Conservation (phyloP, 148 eudicot genomes). For the Agrostemma githago region DNA sequence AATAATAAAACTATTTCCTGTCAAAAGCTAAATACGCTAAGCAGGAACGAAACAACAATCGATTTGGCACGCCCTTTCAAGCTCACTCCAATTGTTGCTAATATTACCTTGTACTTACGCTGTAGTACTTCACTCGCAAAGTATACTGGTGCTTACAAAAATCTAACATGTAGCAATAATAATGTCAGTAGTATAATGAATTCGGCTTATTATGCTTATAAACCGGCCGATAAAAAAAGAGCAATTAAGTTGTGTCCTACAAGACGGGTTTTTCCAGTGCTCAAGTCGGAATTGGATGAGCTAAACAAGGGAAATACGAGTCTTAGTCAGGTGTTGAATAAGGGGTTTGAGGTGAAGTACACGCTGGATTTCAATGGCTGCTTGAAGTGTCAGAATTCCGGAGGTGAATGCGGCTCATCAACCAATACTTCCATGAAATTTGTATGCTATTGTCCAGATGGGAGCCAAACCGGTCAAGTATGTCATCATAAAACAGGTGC, state of each 20-base stretch:
- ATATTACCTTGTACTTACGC: not conserved
- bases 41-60: not conserved
- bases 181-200: not conserved
- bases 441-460: constrained; percentile 11
- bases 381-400: constrained; percentile 6
- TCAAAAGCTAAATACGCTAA: not conserved
- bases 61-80: not conserved
- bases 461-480: not conserved
- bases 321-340: not conserved
- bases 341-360: constrained; percentile 1
- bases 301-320: not conserved
- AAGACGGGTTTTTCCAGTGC: not conserved
- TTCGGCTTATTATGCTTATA: not conserved
- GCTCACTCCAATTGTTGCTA: not conserved
- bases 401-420: constrained; percentile 17
- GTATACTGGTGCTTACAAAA: not conserved
- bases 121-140: not conserved
- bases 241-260: not conserved
- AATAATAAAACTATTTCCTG: not conserved
- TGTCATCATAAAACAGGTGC: constrained; percentile 3
- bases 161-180: not conserved
- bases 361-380: not conserved
- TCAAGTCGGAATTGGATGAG: not conserved
- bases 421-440: not conserved
- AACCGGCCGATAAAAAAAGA: not conserved